These are phyloP conservation scores for Kwoniella europaea DNA, from an alignment of 768 basidiomycete species.

Conservation along the genomic window DNA sequence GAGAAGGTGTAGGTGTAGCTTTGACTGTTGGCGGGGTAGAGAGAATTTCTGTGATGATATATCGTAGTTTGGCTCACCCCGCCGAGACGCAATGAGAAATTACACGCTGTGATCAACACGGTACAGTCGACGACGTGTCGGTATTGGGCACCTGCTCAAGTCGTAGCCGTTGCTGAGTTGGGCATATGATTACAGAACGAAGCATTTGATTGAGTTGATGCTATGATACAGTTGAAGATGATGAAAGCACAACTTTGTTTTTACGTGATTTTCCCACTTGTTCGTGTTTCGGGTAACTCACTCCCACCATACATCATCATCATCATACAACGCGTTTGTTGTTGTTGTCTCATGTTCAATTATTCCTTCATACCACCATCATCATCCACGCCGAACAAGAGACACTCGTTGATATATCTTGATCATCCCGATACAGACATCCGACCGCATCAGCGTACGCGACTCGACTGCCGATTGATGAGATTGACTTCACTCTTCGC, in stretches of 20 bases:
- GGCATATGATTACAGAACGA: too few relatives aligned
- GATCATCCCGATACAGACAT: neutral
- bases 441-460: too few relatives aligned
- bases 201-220: too few relatives aligned
- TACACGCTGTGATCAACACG: too few relatives aligned
- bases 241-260: neutral
- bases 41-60: too few relatives aligned
- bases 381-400: neutral
- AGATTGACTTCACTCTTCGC: neutral
- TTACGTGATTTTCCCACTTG: neutral
- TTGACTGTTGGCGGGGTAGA: too few relatives aligned
- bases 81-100: too few relatives aligned
- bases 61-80: too few relatives aligned
- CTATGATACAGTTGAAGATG: too few relatives aligned
- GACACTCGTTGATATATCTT: neutral
- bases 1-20: neutral
- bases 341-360: neutral
- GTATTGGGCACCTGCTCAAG: too few relatives aligned
- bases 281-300: neutral
- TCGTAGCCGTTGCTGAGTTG: too few relatives aligned
- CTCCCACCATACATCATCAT: neutral
- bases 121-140: too few relatives aligned
- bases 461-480: neutral
- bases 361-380: neutral
- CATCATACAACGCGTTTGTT: neutral